A percentile compares a stretch with the other conserved stretches of the same genome.
phyloP scores from a whole-genome alignment of 257 asterid genomes.

The Nicotiana noctiflora region DNA sequence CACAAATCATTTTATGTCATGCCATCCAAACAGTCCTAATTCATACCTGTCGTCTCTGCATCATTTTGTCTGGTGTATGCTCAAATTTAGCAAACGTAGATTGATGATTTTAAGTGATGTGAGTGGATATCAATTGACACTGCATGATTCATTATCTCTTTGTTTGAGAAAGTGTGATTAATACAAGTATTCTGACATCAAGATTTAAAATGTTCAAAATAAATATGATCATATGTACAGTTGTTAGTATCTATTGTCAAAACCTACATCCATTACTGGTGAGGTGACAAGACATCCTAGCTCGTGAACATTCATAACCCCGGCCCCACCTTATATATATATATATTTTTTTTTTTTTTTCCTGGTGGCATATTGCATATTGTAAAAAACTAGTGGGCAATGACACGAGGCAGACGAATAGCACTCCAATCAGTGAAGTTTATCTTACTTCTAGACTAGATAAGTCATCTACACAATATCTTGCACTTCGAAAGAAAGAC shows the following conservation, averaged over 20 bases:
- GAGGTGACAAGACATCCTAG: too few relatives aligned
- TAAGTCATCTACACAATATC: background rate
- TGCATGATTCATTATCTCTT: background rate
- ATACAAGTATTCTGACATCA: too few relatives aligned
- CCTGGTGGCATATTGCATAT: background rate
- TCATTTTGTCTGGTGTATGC: background rate
- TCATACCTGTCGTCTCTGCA: background rate
- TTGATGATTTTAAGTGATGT: background rate
- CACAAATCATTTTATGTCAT: slow-evolving; percentile 3
- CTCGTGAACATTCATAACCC: background rate
- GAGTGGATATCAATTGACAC: background rate
- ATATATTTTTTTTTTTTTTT: too few relatives aligned
- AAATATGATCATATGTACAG: background rate
- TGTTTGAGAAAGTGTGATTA: background rate
- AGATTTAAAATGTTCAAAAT: too few relatives aligned
- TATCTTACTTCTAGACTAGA: background rate
- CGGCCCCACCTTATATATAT: background rate
- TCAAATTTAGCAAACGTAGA: background rate
- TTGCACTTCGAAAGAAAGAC: background rate
- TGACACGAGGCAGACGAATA: background rate
- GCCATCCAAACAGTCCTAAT: background rate
- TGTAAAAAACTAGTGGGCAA: background rate
- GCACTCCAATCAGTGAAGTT: background rate
- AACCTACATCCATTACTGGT: background rate
- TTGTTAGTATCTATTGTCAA: background rate